Evolutionary conservation across 2,329 filamentous ascomycete species (phyloP), one percentile per base, ranked within the genome.

Genomic region (Fusarium stilboides): DNA sequence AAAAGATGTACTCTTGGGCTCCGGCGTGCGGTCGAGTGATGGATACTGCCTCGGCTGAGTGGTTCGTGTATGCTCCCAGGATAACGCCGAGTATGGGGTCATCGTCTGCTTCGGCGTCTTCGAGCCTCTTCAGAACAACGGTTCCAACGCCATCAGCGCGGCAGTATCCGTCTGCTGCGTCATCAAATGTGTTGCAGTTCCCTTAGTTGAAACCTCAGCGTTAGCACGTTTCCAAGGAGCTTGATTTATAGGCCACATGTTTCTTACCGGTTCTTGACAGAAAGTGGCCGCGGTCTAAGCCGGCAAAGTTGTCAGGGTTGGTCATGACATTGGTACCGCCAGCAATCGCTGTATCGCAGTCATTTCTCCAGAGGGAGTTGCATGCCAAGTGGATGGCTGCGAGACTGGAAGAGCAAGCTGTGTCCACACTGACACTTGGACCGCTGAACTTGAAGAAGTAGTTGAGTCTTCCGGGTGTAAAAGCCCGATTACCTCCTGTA

Each of bases 121-220:
- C 70, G 1, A 72, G 60, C 90, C 88, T 86, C 84, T 96, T 96
- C 36, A 96, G 82, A 24, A 95, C 85, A 53, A 96, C 86, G 0
- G 90, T 90, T 4, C 90, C 92, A 65, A 91, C 91, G 26, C 88
- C 89, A 72, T 96, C 93, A 54, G 89, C 92, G 77, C 93, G 89
- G 80, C 92, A 96, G 80, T 96, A 95, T 2, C 93, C 93, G 79
- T 94, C 92, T 2, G 93, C 93, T 39, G 86, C 88, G 67, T 93
- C 90, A 76, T 95, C 92, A 76, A 93, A 95, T 0, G 92, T 89
- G 80, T 86, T 66, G 68, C 67, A 71, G 26, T 68, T 60, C 15
- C 59, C 51, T 43, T 24, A 24, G 22, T 24, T 6, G 6, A 24
- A 24, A 6, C 6, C 22, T 24, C 22, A 6, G 22, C 22, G 22